Evolutionary conservation across 2,329 filamentous ascomycete species (phyloP).

Genomic region (Trichophyton benhamiae): DNA sequence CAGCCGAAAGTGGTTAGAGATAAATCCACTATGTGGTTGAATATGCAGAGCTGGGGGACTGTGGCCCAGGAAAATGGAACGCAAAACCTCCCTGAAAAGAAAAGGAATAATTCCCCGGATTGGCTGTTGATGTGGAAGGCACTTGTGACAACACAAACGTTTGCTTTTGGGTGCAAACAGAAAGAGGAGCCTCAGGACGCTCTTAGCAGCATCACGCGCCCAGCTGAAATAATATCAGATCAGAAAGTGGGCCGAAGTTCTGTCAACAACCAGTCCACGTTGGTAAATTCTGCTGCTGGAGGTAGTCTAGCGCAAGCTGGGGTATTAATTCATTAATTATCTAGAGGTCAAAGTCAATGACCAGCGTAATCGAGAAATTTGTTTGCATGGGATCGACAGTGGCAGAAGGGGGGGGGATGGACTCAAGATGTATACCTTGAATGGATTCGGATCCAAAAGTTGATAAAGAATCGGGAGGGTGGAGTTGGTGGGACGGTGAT

Average conservation of each 20-base stretch:
- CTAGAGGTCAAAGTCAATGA: conserved; percentile 3
- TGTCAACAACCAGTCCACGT: background rate
- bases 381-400: conserved; percentile 9
- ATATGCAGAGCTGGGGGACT: background rate
- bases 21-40: conserved; percentile 4
- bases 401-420: conserved; percentile 3
- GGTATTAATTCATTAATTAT: background rate
- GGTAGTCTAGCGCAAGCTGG: background rate
- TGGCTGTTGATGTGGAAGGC: background rate
- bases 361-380: background rate
- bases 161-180: background rate
- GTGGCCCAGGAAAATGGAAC: conserved; percentile 1
- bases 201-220: background rate
- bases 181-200: background rate
- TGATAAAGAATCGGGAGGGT: conserved; percentile 9
- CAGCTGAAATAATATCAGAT: background rate
- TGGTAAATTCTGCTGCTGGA: background rate
- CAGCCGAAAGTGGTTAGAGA: background rate
- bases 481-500: conserved; percentile 12
- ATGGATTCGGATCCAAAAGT: background rate
- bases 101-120: conserved; percentile 3
- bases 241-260: background rate
- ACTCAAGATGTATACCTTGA: conserved; percentile 4
- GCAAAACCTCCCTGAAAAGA: background rate
- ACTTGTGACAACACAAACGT: conserved; percentile 2